Percentiles rank a stretch among this genome's conserved stretches.
Conservation (phyloP, 2,329 filamentous ascomycete genomes). For the Calonectria pseudoreteaudii region DNA sequence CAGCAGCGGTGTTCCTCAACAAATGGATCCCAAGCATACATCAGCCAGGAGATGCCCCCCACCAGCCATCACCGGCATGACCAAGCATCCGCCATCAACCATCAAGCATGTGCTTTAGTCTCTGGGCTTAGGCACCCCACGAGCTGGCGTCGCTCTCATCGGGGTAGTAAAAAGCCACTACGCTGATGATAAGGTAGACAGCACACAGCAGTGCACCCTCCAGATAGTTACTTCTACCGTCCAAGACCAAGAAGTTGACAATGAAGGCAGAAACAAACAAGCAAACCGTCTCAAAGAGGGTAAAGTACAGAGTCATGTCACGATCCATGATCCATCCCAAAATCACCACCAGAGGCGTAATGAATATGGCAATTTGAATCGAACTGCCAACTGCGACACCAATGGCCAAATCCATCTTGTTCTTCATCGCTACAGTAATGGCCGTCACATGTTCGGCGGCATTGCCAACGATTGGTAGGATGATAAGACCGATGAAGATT, state of each 20-base stretch:
- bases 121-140: conserved; percentile 43
- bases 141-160: conserved; percentile 59
- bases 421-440: conserved; percentile 77
- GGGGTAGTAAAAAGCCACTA: conserved; percentile 77
- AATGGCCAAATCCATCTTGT: conserved; percentile 82
- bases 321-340: conserved; percentile 77
- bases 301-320: conserved; percentile 86
- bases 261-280: conserved; percentile 88
- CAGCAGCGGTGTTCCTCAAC: neutral
- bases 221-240: conserved; percentile 88
- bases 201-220: conserved; percentile 79
- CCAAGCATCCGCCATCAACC: neutral
- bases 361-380: conserved; percentile 79
- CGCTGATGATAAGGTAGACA: conserved; percentile 75
- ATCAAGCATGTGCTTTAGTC: neutral
- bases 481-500: conserved; percentile 78
- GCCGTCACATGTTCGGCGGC: conserved; percentile 80
- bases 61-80: conserved; percentile 7
- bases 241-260: conserved; percentile 88
- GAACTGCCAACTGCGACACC: conserved; percentile 78
- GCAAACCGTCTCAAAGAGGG: conserved; percentile 88
- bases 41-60: conserved; percentile 12
- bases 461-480: conserved; percentile 79
- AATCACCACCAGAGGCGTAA: conserved; percentile 77
- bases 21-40: neutral